Evolutionary conservation across 2,329 filamentous ascomycete genomes (phyloP).

Genomic region (Akanthomyces uredinophilus): DNA sequence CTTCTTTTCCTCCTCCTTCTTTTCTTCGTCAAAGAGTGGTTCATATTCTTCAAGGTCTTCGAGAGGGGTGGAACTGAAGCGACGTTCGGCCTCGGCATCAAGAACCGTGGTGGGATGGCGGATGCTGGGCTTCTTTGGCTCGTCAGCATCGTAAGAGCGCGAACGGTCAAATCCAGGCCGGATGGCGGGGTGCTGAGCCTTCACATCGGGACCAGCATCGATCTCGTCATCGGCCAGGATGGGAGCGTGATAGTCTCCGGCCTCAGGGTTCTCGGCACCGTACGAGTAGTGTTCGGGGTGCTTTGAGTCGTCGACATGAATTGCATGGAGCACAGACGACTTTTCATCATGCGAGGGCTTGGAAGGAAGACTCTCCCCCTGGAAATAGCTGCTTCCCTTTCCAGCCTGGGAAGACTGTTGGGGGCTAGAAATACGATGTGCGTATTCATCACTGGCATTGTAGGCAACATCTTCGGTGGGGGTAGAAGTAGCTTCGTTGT

Average conservation of each 20-base stretch:
- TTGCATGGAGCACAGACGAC: constrained; percentile 48
- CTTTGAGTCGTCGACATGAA: constrained; percentile 67
- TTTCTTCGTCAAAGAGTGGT: constrained; percentile 82
- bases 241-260: constrained; percentile 64
- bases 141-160: constrained; percentile 43
- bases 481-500: constrained; percentile 60
- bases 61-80: constrained; percentile 63
- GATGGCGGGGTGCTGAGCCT: constrained; percentile 72
- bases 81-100: constrained; percentile 48
- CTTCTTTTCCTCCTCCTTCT: constrained; percentile 43
- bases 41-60: constrained; percentile 94
- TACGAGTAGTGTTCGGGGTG: constrained; percentile 35
- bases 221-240: constrained; percentile 89
- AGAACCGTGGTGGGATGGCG: constrained; percentile 57
- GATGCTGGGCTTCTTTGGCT: constrained; percentile 57
- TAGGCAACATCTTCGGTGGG: constrained; percentile 90
- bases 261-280: constrained; percentile 40
- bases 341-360: constrained; percentile 22
- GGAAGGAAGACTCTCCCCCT: neutral
- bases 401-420: constrained; percentile 35
- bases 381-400: constrained; percentile 10
- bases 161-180: constrained; percentile 45
- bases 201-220: constrained; percentile 63
- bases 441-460: constrained; percentile 78
- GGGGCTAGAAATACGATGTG: constrained; percentile 69